Conservation (phyloP, 2,329 filamentous ascomycete species). For the Curvularia hawaiiensis region DNA sequence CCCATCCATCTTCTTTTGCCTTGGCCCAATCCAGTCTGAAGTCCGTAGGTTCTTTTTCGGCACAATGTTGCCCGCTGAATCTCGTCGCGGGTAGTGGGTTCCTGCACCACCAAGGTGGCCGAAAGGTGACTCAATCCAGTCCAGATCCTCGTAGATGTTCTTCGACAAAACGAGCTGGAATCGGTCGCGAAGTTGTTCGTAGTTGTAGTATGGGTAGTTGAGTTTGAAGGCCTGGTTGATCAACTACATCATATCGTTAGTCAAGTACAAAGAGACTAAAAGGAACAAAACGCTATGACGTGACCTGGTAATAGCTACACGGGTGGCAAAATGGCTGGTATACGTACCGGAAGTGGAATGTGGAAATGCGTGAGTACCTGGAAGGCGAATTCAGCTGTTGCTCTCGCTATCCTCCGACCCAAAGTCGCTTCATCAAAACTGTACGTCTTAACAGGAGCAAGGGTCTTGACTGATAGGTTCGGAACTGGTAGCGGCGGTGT, state of each 20-base stretch:
- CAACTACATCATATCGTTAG: conserved; percentile 11
- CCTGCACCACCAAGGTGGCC: conserved; percentile 71
- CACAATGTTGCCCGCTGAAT: conserved; percentile 44
- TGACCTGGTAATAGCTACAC: too few species aligned
- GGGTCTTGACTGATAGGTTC: conserved; percentile 35
- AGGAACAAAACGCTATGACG: background rate
- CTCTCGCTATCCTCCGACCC: conserved; percentile 71
- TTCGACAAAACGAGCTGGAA: conserved; percentile 50
- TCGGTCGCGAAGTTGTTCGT: conserved; percentile 47
- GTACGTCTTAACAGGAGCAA: conserved; percentile 58
- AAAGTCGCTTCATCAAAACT: conserved; percentile 70
- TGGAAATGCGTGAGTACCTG: conserved; percentile 59
- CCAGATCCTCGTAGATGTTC: conserved; percentile 56
- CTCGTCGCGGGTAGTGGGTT: conserved; percentile 62
- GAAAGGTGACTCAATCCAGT: conserved; percentile 65
- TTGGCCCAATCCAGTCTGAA: conserved; percentile 41
- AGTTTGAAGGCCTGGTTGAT: conserved; percentile 68
- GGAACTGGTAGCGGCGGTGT: conserved; percentile 25
- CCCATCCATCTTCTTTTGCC: conserved; percentile 35
- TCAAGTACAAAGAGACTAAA: background rate
- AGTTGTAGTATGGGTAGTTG: conserved; percentile 63
- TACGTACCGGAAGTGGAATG: conserved; percentile 27
- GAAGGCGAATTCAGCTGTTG: conserved; percentile 66
- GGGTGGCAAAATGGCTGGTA: background rate
- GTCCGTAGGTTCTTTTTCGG: conserved; percentile 41